These are phyloP conservation scores for Chaetothyriales sp. DNA, from an alignment of 2,329 filamentous ascomycete species.

Conservation along the genomic window DNA sequence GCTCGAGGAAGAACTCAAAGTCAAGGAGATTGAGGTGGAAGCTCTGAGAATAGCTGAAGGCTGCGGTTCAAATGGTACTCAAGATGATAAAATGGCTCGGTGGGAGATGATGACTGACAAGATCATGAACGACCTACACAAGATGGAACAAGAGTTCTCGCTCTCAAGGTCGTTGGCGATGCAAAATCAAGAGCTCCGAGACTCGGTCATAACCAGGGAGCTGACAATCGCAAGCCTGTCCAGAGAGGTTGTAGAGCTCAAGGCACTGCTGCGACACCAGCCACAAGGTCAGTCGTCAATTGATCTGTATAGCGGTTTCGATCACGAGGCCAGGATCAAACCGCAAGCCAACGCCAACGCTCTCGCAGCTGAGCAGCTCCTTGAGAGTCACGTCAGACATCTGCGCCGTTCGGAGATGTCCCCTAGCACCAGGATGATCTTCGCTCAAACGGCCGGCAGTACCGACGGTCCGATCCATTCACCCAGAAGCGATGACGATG, in stretches of 20 bases:
- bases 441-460: too few species aligned
- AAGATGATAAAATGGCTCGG: slow-evolving; percentile 14
- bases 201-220: background rate
- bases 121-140: slow-evolving; percentile 16
- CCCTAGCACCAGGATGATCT: too few species aligned
- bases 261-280: background rate
- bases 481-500: too few species aligned
- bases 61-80: background rate
- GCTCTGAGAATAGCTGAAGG: background rate
- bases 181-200: background rate
- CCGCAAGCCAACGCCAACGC: too few species aligned
- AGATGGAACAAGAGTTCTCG: background rate
- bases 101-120: slow-evolving; percentile 17
- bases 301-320: too few species aligned
- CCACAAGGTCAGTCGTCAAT: background rate
- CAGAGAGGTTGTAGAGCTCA: background rate
- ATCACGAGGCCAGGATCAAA: too few species aligned
- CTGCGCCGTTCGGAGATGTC: too few species aligned
- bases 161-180: background rate
- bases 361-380: too few species aligned
- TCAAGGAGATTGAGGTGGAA: background rate
- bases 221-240: background rate
- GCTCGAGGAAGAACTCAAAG: background rate
- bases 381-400: too few species aligned
- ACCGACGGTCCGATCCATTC: too few species aligned